Conservation (phyloP, 345 rosid species). For the Boechera retrofracta region DNA sequence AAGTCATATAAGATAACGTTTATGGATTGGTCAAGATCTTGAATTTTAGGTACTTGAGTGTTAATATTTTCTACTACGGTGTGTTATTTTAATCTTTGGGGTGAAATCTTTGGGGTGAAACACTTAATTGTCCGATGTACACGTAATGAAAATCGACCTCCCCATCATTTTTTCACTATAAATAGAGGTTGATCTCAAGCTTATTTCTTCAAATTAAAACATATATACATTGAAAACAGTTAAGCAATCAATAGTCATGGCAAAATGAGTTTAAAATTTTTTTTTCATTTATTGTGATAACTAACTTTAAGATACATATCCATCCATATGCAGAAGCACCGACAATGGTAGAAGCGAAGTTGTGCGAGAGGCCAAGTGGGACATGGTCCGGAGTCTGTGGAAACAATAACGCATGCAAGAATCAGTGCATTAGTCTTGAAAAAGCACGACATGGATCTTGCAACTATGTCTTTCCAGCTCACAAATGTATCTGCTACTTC, state of each 20-base stretch:
- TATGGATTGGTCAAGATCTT: conserved; percentile 14
- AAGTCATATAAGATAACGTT: conserved; percentile 21
- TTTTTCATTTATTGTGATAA: neutral
- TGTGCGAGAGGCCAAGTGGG: neutral
- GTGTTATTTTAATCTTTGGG: neutral
- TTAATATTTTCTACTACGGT: neutral
- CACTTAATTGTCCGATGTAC: neutral
- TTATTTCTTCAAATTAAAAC: neutral
- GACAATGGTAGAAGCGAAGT: conserved; percentile 1
- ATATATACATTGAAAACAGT: neutral
- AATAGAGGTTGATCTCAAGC: neutral
- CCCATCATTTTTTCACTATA: neutral
- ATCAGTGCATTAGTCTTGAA: conserved; percentile 46
- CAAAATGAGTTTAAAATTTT: neutral
- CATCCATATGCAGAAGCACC: neutral
- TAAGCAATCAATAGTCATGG: neutral
- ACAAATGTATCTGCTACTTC: conserved; percentile 11
- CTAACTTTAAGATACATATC: neutral
- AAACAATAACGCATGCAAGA: neutral
- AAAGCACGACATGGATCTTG: conserved; percentile 10
- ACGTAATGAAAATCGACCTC: neutral
- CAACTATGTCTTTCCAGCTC: neutral
- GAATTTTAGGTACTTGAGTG: neutral
- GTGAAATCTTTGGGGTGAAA: neutral
- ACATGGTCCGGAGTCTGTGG: conserved; percentile 11